Evolutionary conservation across 331 rosid genomes (phyloP).

Genomic region (Rosa hybrid): DNA sequence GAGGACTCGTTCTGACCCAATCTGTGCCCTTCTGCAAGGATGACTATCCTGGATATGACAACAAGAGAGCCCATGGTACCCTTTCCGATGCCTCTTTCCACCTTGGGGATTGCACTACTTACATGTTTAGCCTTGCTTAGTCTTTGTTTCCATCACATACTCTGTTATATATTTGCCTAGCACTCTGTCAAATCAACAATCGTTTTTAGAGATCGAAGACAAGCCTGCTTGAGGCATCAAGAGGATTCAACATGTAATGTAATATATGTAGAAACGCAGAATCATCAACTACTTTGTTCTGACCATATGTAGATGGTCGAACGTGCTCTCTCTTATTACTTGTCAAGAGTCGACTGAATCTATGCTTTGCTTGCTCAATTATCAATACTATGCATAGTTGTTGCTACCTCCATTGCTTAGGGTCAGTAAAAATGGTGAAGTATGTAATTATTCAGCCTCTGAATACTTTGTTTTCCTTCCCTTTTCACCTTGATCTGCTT

Average conservation of each 20-base stretch:
- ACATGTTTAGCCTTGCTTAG: constrained; percentile 56
- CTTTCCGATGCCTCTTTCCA: constrained; percentile 48
- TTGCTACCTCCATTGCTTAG: too few species aligned
- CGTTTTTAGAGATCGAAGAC: not conserved
- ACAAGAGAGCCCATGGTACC: constrained; percentile 78
- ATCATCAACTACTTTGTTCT: not conserved
- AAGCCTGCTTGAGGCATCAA: not conserved
- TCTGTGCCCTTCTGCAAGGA: constrained; percentile 44
- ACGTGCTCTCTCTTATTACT: too few species aligned
- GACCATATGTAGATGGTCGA: not conserved
- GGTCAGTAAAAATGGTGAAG: too few species aligned
- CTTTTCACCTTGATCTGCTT: not conserved
- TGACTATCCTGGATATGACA: constrained; percentile 69
- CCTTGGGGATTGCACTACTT: constrained; percentile 58
- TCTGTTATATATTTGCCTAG: not conserved
- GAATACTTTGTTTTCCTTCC: not conserved
- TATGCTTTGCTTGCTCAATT: not conserved
- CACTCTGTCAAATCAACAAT: not conserved
- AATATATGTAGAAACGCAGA: not conserved
- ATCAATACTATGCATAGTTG: not conserved
- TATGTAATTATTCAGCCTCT: not conserved
- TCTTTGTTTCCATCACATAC: not conserved
- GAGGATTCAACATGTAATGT: not conserved
- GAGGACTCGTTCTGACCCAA: constrained; percentile 50
- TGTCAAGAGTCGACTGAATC: too few species aligned